Base-by-base conservation (phyloP, 352 stramenopile species). In the Phytopythium chamaehyphon region DNA sequence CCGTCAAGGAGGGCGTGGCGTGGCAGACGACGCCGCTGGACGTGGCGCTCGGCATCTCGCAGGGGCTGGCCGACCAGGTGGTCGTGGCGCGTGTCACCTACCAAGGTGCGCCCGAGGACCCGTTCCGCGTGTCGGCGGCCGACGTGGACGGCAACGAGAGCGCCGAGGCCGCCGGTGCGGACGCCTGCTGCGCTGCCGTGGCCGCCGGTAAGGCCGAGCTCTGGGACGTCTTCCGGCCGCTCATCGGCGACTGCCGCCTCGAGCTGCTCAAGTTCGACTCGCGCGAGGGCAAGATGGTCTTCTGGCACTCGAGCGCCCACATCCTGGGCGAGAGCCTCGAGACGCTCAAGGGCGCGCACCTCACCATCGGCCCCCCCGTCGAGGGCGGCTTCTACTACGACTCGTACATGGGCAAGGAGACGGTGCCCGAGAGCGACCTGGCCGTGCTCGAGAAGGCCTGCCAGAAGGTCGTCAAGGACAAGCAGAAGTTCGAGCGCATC, bases 381-480 rank as follows among this genome's bases (percentile, higher is more conserved):
- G 87, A 97, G 38, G 90, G 93, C 47, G 97, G 97, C 18, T 99
- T 99, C 64, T 99, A 99, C 73, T 99, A 99, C 67, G 97, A 99
- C 86, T 96, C 90, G 57, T 99, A 98, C 81, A 98, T 99, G 93
- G 97, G 97, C 52, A 71, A 78, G 23, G 61, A 88, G 61, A 76
- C 73, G 24, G 63, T 89, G 18, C 56, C 55, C 0, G 83, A 95
- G 69, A 83, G 65, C 59, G 88, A 97, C 24, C 73, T 96, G 50
- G 83, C 70, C n/a, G 81, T 91, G 22, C 86, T 98, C 24, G 90
- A 98, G 61, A 86, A 93, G 56, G 78, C 93, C 48, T 95, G 97
- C 26, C 59, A 66, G 10, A 96, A 97, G 62, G 88, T 98, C 57
- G 80, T 96, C 60, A 99, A 99, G 80, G 63, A 92, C 54, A 99